A percentile compares a stretch with the other conserved stretches of the same genome.
Evolutionary conservation across 345 rosid species (phyloP).

Genomic region (Populus simonii): DNA sequence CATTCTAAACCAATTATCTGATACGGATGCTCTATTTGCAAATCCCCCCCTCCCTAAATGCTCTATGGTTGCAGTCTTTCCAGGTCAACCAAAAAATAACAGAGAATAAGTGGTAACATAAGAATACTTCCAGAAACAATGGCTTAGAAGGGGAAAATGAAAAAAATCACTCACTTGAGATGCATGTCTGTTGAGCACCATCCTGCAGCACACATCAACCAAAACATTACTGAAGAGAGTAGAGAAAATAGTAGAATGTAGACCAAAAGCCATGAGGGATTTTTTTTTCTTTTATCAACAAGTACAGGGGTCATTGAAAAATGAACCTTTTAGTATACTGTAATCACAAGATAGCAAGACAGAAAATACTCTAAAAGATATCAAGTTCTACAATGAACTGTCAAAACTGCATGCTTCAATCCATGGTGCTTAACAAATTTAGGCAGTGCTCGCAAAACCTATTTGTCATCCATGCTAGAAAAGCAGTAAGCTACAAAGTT

Average conservation of each 20-base stretch:
- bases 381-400: neutral
- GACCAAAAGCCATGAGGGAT: neutral
- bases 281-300: too few relatives aligned
- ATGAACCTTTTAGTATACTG: too few relatives aligned
- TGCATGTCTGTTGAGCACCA: constrained; percentile 51
- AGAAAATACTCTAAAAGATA: neutral
- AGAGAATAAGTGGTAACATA: neutral
- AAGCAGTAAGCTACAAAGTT: neutral
- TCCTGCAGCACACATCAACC: constrained; percentile 41
- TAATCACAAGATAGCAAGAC: neutral
- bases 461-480: neutral
- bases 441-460: neutral
- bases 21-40: too few relatives aligned
- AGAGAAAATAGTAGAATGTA: neutral
- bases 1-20: too few relatives aligned
- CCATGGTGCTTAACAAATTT: neutral
- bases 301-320: too few relatives aligned
- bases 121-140: neutral
- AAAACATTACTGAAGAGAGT: neutral
- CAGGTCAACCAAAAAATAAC: too few relatives aligned
- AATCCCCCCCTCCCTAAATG: too few relatives aligned
- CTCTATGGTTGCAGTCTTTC: too few relatives aligned
- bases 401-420: neutral
- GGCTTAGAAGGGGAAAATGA: neutral
- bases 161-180: constrained; percentile 56